A percentile compares a stretch with the other conserved stretches of the same genome.
Evolutionary conservation across 768 basidiomycete species (phyloP).

Genomic region (Naganishia onofrii): DNA sequence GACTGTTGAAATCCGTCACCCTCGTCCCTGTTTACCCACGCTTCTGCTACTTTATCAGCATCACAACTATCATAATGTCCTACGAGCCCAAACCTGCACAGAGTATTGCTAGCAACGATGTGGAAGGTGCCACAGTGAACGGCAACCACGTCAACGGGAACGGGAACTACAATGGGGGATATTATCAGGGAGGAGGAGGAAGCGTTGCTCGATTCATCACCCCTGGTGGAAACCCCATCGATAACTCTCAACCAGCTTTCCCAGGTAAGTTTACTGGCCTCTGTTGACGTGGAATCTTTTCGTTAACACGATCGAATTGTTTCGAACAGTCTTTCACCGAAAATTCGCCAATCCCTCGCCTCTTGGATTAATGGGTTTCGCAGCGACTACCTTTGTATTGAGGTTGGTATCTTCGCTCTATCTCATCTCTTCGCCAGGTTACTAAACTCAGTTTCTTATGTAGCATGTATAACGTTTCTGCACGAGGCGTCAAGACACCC

Average conservation of each 20-base stretch:
- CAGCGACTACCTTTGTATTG: conserved; percentile 51
- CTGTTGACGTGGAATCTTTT: background rate
- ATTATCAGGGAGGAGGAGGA: conserved; percentile 11
- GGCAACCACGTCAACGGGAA: background rate
- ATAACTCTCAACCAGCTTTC: conserved; percentile 46
- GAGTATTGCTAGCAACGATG: conserved; percentile 12
- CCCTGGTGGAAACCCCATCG: conserved; percentile 48
- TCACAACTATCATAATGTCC: background rate
- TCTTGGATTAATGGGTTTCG: conserved; percentile 43
- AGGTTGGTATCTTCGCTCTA: conserved; percentile 23
- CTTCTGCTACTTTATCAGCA: background rate
- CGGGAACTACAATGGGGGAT: conserved; percentile 9
- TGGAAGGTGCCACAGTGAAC: background rate
- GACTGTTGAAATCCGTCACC: background rate
- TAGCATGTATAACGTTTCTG: conserved; percentile 45
- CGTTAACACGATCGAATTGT: background rate
- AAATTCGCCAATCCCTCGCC: conserved; percentile 51
- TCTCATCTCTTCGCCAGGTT: background rate
- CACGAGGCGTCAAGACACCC: conserved; percentile 31
- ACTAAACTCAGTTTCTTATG: too few species aligned
- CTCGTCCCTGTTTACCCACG: background rate
- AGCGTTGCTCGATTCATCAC: conserved; percentile 41
- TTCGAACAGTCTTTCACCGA: conserved; percentile 42
- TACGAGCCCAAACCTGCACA: conserved; percentile 19
- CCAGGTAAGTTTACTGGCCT: conserved; percentile 32